Evolutionary conservation across 257 asterid species (phyloP), one percentile per base, ranked within the genome.

Genomic region (Ilex asprella): DNA sequence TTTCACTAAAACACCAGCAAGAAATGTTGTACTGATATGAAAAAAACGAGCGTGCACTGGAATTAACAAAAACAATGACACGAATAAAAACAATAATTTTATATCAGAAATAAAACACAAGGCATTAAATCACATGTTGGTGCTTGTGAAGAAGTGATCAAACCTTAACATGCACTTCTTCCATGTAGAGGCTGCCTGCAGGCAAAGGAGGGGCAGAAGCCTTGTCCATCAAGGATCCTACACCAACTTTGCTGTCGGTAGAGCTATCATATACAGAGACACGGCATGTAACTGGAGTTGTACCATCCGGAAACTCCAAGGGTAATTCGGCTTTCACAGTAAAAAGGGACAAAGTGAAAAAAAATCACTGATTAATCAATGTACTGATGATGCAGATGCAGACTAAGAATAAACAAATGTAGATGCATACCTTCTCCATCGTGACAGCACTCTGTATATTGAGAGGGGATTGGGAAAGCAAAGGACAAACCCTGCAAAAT

Each of bases 271-370:
- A 88, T 58, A 88, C 67, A 10, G 88, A 83, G 39, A 86, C 95
- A 30, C 92, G 91, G 73, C 95, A 88, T 32, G 95, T 75, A 60
- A 86, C 95, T 6, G 96, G 95, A 75, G 96, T 86, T 57, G 92
- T 86, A 66, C 96, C 96, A 73, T 88, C 95, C 11, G 96, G 93
- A 71, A 88, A 88, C 81, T 86, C 96, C 71, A 88, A 72, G 30
- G 96, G 96, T 56, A 86, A 82, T 76, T 83, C 92, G 55, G 95
- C 96, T 88, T 30, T 49, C 30, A 53, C 30, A n/a, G n/a, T 46
- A 12, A 46, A 63, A 31, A 62, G 31, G n/a, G 53, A 58, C 61
- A n/a, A 50, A 31, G 43, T 55, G 52, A 50, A 27, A 63, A 30
- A 39, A 31, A 61, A 55, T 30, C 65, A 41, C 53, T 58, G 2